A percentile compares a stretch with the other conserved stretches of the same genome.
Conservation (phyloP, 2,329 filamentous ascomycete species). For the Rhynchosporium graminicola region DNA sequence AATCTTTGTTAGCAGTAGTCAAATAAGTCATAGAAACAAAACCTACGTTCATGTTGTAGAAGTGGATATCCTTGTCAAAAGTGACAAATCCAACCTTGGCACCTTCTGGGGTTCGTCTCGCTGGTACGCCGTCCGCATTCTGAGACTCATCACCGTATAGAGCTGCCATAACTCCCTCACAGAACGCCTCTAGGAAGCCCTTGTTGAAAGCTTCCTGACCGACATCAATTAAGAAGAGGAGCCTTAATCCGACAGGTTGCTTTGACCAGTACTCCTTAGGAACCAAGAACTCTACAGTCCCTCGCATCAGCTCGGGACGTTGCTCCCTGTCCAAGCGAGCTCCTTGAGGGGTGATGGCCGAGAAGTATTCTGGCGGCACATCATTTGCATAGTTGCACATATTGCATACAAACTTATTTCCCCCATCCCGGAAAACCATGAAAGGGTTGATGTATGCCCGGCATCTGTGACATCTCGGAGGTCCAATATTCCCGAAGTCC, state of each 20-base stretch:
- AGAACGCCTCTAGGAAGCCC: slow-evolving; percentile 87
- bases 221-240: slow-evolving; percentile 91
- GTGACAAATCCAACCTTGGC: slow-evolving; percentile 93
- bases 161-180: slow-evolving; percentile 81
- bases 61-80: slow-evolving; percentile 95
- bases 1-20: slow-evolving; percentile 21
- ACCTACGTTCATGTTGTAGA: slow-evolving; percentile 89
- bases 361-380: slow-evolving; percentile 88
- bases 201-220: slow-evolving; percentile 89
- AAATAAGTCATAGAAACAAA: not conserved
- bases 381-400: slow-evolving; percentile 98
- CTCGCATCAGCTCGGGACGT: slow-evolving; percentile 83
- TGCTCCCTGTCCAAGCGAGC: slow-evolving; percentile 85
- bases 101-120: slow-evolving; percentile 68
- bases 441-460: slow-evolving; percentile 98
- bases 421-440: slow-evolving; percentile 93
- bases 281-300: slow-evolving; percentile 94
- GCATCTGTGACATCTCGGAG: slow-evolving; percentile 89
- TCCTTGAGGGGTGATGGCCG: slow-evolving; percentile 83
- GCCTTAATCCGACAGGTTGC: slow-evolving; percentile 83
- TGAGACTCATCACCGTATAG: slow-evolving; percentile 71
- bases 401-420: slow-evolving; percentile 97
- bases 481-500: slow-evolving; percentile 89
- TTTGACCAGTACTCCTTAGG: slow-evolving; percentile 99
- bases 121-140: slow-evolving; percentile 50